A percentile compares a stretch with the other conserved stretches of the same genome.
phyloP scores from a whole-genome alignment of 306 rosid genomes.

The Oemleria cerasiformis region DNA sequence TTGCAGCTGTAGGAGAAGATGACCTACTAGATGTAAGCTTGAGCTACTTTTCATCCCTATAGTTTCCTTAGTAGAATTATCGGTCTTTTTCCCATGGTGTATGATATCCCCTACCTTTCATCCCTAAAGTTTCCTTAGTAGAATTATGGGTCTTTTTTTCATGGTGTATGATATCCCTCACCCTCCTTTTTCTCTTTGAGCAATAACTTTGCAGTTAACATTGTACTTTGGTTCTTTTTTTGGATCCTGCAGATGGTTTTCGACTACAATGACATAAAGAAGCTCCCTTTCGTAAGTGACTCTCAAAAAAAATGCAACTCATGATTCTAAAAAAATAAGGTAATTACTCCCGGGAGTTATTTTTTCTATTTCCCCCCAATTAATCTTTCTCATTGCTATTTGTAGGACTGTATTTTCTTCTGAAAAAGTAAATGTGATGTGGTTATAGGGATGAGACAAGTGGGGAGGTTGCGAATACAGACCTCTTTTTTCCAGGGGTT shows the following conservation, averaged over 20 bases:
- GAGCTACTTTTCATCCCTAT: constrained; percentile 4
- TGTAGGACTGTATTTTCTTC: not conserved
- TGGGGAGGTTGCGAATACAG: constrained; percentile 54
- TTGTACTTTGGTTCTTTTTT: constrained; percentile 22
- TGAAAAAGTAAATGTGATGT: not conserved
- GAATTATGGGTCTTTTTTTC: constrained; percentile 34
- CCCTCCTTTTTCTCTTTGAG: not conserved
- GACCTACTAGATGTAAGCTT: constrained; percentile 66
- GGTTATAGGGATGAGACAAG: constrained; percentile 38
- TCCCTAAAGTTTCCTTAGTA: not conserved
- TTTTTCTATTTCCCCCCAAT: not conserved
- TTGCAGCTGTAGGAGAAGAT: constrained; percentile 92
- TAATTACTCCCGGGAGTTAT: constrained; percentile 16
- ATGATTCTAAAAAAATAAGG: constrained; percentile 44
- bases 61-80: not conserved
- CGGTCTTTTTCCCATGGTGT: not conserved
- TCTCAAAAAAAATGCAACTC: constrained; percentile 22
- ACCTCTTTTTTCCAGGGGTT: constrained; percentile 36
- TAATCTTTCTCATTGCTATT: not conserved
- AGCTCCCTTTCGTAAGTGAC: constrained; percentile 54
- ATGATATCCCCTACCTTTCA: too few relatives aligned
- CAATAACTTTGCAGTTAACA: not conserved
- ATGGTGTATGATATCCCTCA: not conserved
- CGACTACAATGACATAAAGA: constrained; percentile 67
- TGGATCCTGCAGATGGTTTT: constrained; percentile 55